These are phyloP conservation scores for Kuraishia hungarica DNA, from an alignment of 805 yeast species.

Conservation along the genomic window DNA sequence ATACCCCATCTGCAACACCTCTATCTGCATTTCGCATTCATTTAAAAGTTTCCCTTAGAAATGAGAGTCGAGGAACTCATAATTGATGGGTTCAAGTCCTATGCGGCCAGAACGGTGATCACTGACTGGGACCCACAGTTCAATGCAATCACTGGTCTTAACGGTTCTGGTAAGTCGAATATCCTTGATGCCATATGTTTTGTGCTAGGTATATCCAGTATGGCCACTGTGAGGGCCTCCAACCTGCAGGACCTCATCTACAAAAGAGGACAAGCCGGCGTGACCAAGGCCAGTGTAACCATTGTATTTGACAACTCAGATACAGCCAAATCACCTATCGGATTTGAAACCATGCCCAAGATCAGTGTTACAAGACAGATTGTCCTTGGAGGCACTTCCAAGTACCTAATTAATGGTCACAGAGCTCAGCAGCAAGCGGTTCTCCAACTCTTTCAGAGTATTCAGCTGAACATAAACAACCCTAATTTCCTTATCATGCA, in stretches of 20 bases:
- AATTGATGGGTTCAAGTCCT: conserved; percentile 95
- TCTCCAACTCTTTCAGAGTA: conserved; percentile 82
- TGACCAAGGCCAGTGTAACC: conserved; percentile 93
- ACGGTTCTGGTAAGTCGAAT: conserved; percentile 97
- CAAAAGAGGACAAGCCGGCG: conserved; percentile 97
- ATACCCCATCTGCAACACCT: not conserved
- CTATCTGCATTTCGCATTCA: not conserved
- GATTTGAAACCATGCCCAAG: conserved; percentile 67
- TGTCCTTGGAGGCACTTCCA: conserved; percentile 83
- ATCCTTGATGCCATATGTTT: conserved; percentile 97
- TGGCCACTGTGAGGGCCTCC: conserved; percentile 92
- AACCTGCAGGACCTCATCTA: conserved; percentile 90
- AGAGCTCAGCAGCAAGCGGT: conserved; percentile 94
- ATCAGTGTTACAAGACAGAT: conserved; percentile 91
- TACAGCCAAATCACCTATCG: conserved; percentile 70
- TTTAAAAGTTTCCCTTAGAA: not conserved
- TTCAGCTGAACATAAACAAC: conserved; percentile 91
- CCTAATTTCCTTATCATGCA: conserved; percentile 98
- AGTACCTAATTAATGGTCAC: conserved; percentile 91
- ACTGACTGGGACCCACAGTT: conserved; percentile 94
- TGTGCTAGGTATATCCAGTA: conserved; percentile 92
- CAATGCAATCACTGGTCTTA: conserved; percentile 95
- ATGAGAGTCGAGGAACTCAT: conserved; percentile 96
- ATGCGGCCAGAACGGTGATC: conserved; percentile 93
- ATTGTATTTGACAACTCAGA: conserved; percentile 90